Evolutionary conservation across 106 monocot genomes (phyloP).

Genomic region (Dendrobium catenatum): DNA sequence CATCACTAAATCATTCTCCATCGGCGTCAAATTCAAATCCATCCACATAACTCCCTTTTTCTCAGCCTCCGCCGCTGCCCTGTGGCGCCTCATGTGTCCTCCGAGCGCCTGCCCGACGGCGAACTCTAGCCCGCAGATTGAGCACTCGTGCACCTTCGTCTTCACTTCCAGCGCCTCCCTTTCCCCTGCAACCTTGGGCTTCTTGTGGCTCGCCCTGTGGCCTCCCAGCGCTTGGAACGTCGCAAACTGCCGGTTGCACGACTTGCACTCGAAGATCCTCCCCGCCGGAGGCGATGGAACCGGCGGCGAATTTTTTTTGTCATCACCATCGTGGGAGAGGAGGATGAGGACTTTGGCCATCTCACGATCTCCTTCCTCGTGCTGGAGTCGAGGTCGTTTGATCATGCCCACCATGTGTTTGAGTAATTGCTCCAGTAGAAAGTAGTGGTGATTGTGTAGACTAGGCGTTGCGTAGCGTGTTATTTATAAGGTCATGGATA

Average conservation of each 20-base stretch:
- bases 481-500: not conserved
- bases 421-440: not conserved
- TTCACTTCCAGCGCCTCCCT: not conserved
- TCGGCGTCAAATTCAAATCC: constrained; percentile 12
- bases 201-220: constrained; percentile 65
- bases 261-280: constrained; percentile 59
- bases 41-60: constrained; percentile 1
- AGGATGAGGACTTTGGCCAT: not conserved
- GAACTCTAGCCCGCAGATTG: constrained; percentile 18
- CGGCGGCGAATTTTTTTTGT: not conserved
- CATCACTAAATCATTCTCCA: constrained; percentile 8
- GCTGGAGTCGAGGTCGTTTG: not conserved
- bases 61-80: not conserved
- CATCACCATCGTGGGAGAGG: not conserved
- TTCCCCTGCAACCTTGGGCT: constrained; percentile 6
- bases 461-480: not conserved
- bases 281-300: not conserved
- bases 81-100: constrained; percentile 17
- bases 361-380: not conserved
- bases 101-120: constrained; percentile 16
- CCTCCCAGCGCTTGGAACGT: constrained; percentile 73
- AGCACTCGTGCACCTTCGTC: constrained; percentile 10
- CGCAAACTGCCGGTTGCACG: constrained; percentile 56
- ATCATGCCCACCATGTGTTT: constrained; percentile 8
- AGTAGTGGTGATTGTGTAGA: not conserved